Evolutionary conservation across 1,139 yeast species (phyloP), one percentile per base, ranked within the genome.

Genomic region (Arxiozyma telluris): DNA sequence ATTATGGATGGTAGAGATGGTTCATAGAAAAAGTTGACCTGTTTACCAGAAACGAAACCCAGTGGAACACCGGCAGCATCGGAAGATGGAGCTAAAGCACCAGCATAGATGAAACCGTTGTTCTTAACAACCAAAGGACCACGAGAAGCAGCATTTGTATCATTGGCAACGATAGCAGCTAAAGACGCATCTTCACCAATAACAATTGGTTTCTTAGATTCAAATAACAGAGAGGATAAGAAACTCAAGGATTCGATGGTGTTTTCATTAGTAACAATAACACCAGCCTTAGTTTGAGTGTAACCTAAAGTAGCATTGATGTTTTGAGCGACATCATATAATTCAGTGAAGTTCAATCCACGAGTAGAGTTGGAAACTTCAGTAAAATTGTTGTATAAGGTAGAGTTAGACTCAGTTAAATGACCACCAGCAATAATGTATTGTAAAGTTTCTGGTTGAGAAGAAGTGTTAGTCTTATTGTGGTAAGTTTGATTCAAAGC

Each of bases 221-320:
- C 61, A 46, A 62, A 57, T 42, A 65, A 57, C 21, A 64, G 50
- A 41, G 65, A 58, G 48, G 64, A 54, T 57, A 65, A 65, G 64
- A 66, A 65, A 44, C 68, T 64, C 44, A 66, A 57, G 42, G 64
- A 54, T 53, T 64, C 69, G 39, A 65, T 49, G 20, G 67, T 60
- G 34, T 58, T 58, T 38, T 54, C 55, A 54, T 59, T 59, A 30
- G 65, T 56, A 11, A 64, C 55, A 22, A 66, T 55, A 20, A 65
- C 67, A 22, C 62, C 61, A 53, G 64, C 66, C 30, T 58, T 58
- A 51, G 61, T 55, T 6, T 55, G 44, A 42, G 57, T 56, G 34
- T 57, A 50, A n/a, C 51, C 55, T 41, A 59, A 25, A 23, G 67
- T 61, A 18, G 52, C 50, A 54, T 64, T 61, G 42, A 64, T 57